A percentile compares a stretch with the other conserved stretches of the same genome.
phyloP scores from a whole-genome alignment of 768 basidiomycete species.

The Suillus paluster region DNA sequence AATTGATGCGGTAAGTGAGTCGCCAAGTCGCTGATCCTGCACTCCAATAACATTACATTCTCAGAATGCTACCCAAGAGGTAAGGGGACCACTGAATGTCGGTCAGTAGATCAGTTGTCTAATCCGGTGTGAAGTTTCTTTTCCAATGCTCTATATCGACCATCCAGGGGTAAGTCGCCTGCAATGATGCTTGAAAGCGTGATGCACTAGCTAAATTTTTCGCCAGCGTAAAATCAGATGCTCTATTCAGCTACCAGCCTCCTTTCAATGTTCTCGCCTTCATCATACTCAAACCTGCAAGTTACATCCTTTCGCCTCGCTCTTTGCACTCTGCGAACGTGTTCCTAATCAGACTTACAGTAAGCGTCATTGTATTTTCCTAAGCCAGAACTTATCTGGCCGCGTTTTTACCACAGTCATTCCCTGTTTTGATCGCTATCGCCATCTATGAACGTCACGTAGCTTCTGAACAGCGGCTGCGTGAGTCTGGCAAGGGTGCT shows the following conservation, averaged over 20 bases:
- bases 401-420: conserved; percentile 46
- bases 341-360: conserved; percentile 82
- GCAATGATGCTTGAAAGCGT: not conserved
- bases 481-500: conserved; percentile 55
- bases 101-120: conserved; percentile 11
- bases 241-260: conserved; percentile 89
- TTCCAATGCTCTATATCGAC: conserved; percentile 88
- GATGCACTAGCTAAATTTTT: conserved; percentile 7
- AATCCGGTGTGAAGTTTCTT: conserved; percentile 59
- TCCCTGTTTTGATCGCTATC: conserved; percentile 79
- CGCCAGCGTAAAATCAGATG: conserved; percentile 82
- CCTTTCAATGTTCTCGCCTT: conserved; percentile 89
- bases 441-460: conserved; percentile 80
- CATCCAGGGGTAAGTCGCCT: conserved; percentile 74
- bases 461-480: conserved; percentile 50
- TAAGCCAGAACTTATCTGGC: conserved; percentile 8
- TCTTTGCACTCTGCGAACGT: conserved; percentile 85
- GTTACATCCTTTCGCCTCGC: conserved; percentile 75
- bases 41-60: conserved; percentile 2
- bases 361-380: conserved; percentile 32
- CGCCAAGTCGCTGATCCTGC: not conserved
- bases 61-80: conserved; percentile 67
- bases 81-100: conserved; percentile 20
- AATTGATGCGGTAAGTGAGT: conserved; percentile 59
- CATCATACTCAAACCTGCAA: conserved; percentile 76